Evolutionary conservation across 2,329 filamentous ascomycete species (phyloP).

Genomic region (Aspergillus sp.): DNA sequence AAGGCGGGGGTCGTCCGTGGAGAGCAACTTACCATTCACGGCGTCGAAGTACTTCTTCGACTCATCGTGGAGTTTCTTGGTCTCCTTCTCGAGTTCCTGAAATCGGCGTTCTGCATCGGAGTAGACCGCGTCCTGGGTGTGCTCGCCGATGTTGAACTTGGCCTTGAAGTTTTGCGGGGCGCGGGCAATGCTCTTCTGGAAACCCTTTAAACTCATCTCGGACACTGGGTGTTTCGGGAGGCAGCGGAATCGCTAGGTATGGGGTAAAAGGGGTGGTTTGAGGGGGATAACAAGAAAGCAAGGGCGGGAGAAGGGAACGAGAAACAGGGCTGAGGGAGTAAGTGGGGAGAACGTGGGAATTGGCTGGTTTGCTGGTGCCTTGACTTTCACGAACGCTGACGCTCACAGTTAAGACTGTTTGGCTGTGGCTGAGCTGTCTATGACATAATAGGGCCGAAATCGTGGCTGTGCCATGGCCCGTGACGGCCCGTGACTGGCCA

Average conservation of each 20-base stretch:
- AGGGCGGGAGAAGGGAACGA: not conserved
- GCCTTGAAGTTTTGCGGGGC: conserved; percentile 90
- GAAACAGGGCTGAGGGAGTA: not conserved
- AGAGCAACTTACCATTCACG: conserved; percentile 68
- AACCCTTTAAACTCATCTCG: conserved; percentile 93
- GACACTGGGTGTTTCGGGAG: conserved; percentile 2
- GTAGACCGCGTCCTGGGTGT: conserved; percentile 93
- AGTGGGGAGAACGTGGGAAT: not conserved
- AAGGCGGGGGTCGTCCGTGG: not conserved
- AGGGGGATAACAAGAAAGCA: not conserved
- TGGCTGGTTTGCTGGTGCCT: not conserved
- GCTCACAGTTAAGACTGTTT: not conserved
- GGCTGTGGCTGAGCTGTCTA: not conserved
- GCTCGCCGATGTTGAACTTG: conserved; percentile 92
- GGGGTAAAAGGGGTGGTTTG: not conserved
- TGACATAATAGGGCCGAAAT: not conserved
- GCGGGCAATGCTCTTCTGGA: conserved; percentile 84
- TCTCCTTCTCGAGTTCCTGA: conserved; percentile 89
- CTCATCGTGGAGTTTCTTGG: conserved; percentile 95
- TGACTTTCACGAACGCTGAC: not conserved
- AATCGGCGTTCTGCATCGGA: conserved; percentile 93
- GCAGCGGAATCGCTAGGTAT: conserved; percentile 7
- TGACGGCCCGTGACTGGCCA: not conserved
- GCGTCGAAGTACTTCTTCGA: conserved; percentile 96
- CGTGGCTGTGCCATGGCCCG: not conserved